phyloP scores from a whole-genome alignment of 305 asterid species.

The Caryopteris hybrid region DNA sequence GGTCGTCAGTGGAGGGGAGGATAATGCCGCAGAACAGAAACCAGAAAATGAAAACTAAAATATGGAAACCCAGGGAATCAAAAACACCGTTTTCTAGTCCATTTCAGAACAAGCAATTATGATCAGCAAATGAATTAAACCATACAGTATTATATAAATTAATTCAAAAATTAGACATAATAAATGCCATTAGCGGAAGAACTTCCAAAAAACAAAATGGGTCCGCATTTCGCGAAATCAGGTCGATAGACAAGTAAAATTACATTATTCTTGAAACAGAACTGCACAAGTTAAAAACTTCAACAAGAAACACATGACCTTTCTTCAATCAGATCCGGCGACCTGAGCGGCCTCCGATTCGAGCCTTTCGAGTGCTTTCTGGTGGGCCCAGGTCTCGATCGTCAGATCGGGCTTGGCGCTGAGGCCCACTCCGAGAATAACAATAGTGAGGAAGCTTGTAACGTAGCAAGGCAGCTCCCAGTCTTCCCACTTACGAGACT shows the following conservation, averaged over 20 bases:
- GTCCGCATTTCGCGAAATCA: neutral
- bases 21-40: too few relatives aligned
- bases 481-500: conserved; percentile 75
- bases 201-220: neutral
- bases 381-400: conserved; percentile 82
- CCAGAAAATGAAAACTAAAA: neutral
- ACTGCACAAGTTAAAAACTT: conserved; percentile 10
- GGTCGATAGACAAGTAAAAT: neutral
- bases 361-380: conserved; percentile 75
- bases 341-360: conserved; percentile 41
- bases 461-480: conserved; percentile 89
- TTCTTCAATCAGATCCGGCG: conserved; percentile 32
- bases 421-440: conserved; percentile 83
- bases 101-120: too few relatives aligned
- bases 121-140: too few relatives aligned
- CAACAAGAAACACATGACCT: neutral
- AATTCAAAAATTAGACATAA: neutral
- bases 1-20: too few relatives aligned
- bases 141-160: neutral
- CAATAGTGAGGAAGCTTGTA: conserved; percentile 69
- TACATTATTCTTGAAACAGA: conserved; percentile 17
- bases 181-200: neutral
- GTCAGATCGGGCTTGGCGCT: conserved; percentile 89
- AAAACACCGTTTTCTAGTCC: neutral
- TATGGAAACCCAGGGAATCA: neutral